Conservation (phyloP, 352 stramenopile genomes). For the Albugo laibachii region DNA sequence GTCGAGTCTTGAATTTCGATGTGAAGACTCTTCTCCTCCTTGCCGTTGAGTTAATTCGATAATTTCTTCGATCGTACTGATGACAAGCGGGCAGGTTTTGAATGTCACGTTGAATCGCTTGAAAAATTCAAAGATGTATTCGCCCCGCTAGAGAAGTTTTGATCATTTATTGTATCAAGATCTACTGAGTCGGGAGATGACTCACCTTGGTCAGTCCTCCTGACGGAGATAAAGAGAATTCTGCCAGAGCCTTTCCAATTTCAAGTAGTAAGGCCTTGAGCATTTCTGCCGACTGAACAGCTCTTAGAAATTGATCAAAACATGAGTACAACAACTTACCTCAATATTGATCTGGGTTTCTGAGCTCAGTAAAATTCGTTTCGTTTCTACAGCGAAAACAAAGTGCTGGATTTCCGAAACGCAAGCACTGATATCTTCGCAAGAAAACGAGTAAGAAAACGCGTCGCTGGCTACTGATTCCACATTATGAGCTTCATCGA, state of each 20-base stretch:
- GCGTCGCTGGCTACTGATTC: conserved; percentile 85
- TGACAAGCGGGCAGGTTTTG: conserved; percentile 65
- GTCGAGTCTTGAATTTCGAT: conserved; percentile 57
- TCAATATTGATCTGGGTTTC: conserved; percentile 38
- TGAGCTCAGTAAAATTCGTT: conserved; percentile 25
- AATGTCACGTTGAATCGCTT: conserved; percentile 81
- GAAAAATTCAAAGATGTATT: conserved; percentile 85
- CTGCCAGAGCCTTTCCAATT: conserved; percentile 67
- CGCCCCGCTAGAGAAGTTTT: conserved; percentile 22
- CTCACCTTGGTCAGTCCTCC: conserved; percentile 72
- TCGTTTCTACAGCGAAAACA: conserved; percentile 35
- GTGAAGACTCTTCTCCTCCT: conserved; percentile 30
- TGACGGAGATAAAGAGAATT: conserved; percentile 41
- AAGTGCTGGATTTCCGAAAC: conserved; percentile 86
- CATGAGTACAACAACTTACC: conserved; percentile 12
- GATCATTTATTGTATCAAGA: background rate
- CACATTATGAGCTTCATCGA: conserved; percentile 99
- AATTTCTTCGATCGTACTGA: conserved; percentile 79
- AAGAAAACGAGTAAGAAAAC: conserved; percentile 92
- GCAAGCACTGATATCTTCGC: conserved; percentile 84
- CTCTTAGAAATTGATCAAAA: background rate
- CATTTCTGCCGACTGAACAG: conserved; percentile 44
- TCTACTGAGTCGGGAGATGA: background rate
- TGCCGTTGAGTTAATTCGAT: conserved; percentile 45
- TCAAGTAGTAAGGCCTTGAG: conserved; percentile 64